Base-by-base conservation (phyloP, 2,329 filamentous ascomycete genomes). In the Rhynchosporium secalis region DNA sequence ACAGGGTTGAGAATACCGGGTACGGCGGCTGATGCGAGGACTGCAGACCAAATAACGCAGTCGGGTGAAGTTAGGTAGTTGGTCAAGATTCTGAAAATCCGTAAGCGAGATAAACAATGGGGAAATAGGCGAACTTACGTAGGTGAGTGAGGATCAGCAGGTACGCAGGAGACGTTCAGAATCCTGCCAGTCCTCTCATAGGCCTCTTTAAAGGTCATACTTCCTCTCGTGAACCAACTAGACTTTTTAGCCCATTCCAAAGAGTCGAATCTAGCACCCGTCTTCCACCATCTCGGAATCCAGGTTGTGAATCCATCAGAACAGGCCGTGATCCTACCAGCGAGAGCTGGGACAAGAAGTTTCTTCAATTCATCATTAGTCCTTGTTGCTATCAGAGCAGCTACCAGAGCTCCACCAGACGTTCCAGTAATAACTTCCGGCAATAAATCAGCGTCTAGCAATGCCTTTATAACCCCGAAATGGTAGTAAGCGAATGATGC, bases 1-100 rank as follows among this genome's bases (percentile, higher is more conserved):
- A 96, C 91, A 0, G 95, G 95, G 72, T 98, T 98, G 41, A 98
- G 79, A 62, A 99, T 98, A 1, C 95, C 95, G 0, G 95, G 95
- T 0, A 99, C 95, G 4, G 95, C 95, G 3, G 95, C 95, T 5
- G 93, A 97, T 0, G 95, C 95, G 49, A 99, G 79, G 3, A 98
- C 92, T 1, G 95, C 94, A 10, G 92, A 96, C 95, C 96, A 99
- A 66, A 99, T 96, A 46, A 99, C 95, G 73, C 95, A 99, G 78
- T 99, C 92, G 0, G 95, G 95, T 28, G 90, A 90, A 1, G 95
- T 98, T 38, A 97, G 83, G 74, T 98, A 96, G 77, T 99, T 99
- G 72, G 92, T 92, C 7, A 99, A 82, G 67, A 99, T 96, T 0
- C 92, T 87, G 1, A 8, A 91, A 40, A 90, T 92, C n/a, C 3